phyloP scores from a whole-genome alignment of 768 basidiomycete genomes.

The Coprinopsis cinerea region DNA sequence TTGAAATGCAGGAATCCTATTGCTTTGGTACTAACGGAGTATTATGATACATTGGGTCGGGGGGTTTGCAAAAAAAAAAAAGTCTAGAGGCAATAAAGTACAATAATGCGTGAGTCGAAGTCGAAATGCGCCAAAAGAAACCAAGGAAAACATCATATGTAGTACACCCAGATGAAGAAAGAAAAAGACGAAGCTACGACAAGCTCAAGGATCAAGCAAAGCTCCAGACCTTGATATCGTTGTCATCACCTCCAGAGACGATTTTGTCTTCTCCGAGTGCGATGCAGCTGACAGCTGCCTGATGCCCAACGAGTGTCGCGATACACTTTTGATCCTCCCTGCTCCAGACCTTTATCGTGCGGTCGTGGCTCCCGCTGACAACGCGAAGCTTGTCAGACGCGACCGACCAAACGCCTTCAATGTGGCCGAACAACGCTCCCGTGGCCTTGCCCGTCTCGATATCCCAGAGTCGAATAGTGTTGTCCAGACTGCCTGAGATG shows the following conservation, averaged over 20 bases:
- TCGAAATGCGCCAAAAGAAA: background rate
- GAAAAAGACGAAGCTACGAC: slow-evolving; percentile 10
- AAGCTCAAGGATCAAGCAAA: slow-evolving; percentile 50
- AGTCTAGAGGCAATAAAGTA: too few species aligned
- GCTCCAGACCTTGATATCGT: slow-evolving; percentile 81
- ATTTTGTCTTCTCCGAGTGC: slow-evolving; percentile 92
- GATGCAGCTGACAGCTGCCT: slow-evolving; percentile 89
- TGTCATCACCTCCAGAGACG: slow-evolving; percentile 93
- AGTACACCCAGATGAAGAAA: background rate
- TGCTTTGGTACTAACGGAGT: too few species aligned
- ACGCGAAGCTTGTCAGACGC: slow-evolving; percentile 88
- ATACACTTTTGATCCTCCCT: slow-evolving; percentile 84
- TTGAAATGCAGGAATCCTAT: too few species aligned
- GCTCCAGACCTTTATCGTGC: slow-evolving; percentile 99
- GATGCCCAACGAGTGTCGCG: slow-evolving; percentile 88
- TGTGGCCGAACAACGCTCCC: slow-evolving; percentile 91
- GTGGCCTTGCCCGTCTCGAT: slow-evolving; percentile 75
- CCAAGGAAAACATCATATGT: background rate
- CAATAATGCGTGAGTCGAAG: background rate
- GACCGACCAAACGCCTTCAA: slow-evolving; percentile 97
- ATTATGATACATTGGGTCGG: too few species aligned
- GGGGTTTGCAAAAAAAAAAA: too few species aligned
- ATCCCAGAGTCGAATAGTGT: slow-evolving; percentile 96
- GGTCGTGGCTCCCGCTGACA: slow-evolving; percentile 90
- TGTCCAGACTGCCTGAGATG: slow-evolving; percentile 88